These are phyloP conservation scores for Penicillium antarcticum DNA, from an alignment of 495 filamentous ascomycete genomes.

Conservation along the genomic window DNA sequence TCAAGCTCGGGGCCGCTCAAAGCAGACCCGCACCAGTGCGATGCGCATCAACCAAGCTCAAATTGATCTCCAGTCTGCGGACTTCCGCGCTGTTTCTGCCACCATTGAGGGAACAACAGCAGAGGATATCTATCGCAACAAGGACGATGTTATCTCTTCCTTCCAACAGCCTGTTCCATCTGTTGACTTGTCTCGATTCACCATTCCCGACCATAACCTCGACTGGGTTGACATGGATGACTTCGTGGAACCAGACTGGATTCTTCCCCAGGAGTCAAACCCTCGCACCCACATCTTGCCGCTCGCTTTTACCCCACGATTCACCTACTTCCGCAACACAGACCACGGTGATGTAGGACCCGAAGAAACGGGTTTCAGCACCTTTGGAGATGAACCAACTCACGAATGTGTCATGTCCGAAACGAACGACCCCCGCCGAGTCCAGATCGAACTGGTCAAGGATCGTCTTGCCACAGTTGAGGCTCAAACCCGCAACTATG, in stretches of 20 bases:
- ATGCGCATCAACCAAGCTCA: slow-evolving; percentile 96
- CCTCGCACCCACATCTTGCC: slow-evolving; percentile 92
- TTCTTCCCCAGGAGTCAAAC: slow-evolving; percentile 83
- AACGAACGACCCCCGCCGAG: slow-evolving; percentile 84
- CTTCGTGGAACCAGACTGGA: slow-evolving; percentile 96
- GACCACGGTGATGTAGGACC: slow-evolving; percentile 72
- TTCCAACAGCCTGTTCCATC: slow-evolving; percentile 50
- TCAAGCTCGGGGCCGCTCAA: slow-evolving; percentile 65
- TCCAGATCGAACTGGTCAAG: slow-evolving; percentile 82
- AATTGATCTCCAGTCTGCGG: slow-evolving; percentile 86
- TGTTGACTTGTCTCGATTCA: slow-evolving; percentile 83
- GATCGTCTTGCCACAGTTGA: slow-evolving; percentile 74
- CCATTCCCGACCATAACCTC: slow-evolving; percentile 89
- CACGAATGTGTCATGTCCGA: slow-evolving; percentile 95
- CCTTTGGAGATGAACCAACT: slow-evolving; percentile 87
- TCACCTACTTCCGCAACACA: slow-evolving; percentile 98
- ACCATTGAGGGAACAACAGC: slow-evolving; percentile 75
- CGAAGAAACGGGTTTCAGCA: slow-evolving; percentile 70
- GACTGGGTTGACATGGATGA: slow-evolving; percentile 99
- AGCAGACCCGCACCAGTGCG: slow-evolving; percentile 73
- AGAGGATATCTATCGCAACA: slow-evolving; percentile 64
- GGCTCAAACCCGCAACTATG: slow-evolving; percentile 70
- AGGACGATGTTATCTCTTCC: slow-evolving; percentile 53
- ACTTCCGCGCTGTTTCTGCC: slow-evolving; percentile 91
- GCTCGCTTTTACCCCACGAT: slow-evolving; percentile 84